Percentiles rank a stretch among this genome's conserved stretches.
phyloP scores from a whole-genome alignment of 2,329 filamentous ascomycete species.

The Claviceps sp. region DNA sequence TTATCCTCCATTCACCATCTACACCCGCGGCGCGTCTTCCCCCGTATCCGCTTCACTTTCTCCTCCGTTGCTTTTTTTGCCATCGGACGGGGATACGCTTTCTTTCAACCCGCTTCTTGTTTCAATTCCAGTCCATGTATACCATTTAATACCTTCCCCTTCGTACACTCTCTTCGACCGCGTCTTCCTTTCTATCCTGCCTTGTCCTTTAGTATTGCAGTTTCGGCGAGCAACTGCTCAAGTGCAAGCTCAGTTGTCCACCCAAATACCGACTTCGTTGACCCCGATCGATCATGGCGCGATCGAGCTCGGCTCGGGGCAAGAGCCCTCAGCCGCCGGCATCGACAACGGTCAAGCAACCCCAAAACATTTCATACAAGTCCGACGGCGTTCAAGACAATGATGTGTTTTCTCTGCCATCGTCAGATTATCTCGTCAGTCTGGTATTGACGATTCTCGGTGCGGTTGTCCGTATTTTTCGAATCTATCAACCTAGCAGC shows the following conservation, averaged over 20 bases:
- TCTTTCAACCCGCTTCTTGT: constrained; percentile 5
- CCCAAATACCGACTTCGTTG: neutral
- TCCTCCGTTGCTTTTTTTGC: constrained; percentile 1
- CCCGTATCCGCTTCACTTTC: constrained; percentile 8
- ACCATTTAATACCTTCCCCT: constrained; percentile 3
- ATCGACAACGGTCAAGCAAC: constrained; percentile 24
- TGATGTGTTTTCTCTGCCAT: constrained; percentile 78
- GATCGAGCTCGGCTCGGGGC: constrained; percentile 20
- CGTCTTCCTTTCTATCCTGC: neutral
- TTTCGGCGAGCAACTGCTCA: neutral
- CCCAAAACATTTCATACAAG: constrained; percentile 45
- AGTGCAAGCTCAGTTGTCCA: neutral
- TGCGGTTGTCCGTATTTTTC: constrained; percentile 72
- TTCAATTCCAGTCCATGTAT: constrained; percentile 1
- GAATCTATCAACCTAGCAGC: constrained; percentile 89
- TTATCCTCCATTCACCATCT: constrained; percentile 5
- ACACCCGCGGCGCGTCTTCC: constrained; percentile 6
- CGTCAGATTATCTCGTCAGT: constrained; percentile 71
- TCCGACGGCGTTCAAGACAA: constrained; percentile 76
- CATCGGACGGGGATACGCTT: neutral
- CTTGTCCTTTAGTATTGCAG: neutral
- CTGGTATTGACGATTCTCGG: constrained; percentile 61
- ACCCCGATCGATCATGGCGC: constrained; percentile 17
- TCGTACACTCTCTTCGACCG: constrained; percentile 12
- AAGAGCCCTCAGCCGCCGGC: constrained; percentile 22